Conservation (phyloP, 352 stramenopile species). For the Stramenopiles sp. region DNA sequence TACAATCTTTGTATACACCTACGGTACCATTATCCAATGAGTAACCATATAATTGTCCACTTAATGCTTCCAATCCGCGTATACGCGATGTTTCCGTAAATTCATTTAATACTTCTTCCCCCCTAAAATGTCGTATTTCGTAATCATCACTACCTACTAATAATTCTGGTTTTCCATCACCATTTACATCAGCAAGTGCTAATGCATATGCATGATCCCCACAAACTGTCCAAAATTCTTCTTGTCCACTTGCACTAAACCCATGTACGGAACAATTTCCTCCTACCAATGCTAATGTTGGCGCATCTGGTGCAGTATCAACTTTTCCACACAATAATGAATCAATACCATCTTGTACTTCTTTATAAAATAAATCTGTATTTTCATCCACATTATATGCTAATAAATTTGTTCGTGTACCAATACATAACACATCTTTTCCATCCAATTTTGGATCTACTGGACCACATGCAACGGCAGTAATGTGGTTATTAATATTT, state of each 20-base stretch:
- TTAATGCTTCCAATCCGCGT: conserved; percentile 40
- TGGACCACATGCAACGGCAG: conserved; percentile 42
- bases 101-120: conserved; percentile 62
- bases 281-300: conserved; percentile 57
- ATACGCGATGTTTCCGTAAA: conserved; percentile 56
- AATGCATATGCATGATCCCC: conserved; percentile 65
- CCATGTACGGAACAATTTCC: conserved; percentile 73
- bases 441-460: conserved; percentile 22
- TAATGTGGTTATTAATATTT: conserved; percentile 70
- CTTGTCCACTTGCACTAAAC: conserved; percentile 45
- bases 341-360: conserved; percentile 53
- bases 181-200: conserved; percentile 34
- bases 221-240: conserved; percentile 71
- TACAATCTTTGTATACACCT: conserved; percentile 64
- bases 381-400: conserved; percentile 78
- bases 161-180: conserved; percentile 22
- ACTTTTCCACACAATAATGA: conserved; percentile 42
- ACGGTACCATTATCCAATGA: conserved; percentile 66
- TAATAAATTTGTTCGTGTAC: conserved; percentile 59
- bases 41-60: conserved; percentile 51
- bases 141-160: conserved; percentile 70
- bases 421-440: conserved; percentile 56
- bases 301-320: conserved; percentile 4
- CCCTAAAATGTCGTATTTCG: conserved; percentile 59
- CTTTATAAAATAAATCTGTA: conserved; percentile 73